These are phyloP conservation scores for Lanmaoa rubissima DNA, from an alignment of 768 basidiomycete species.

Conservation along the genomic window DNA sequence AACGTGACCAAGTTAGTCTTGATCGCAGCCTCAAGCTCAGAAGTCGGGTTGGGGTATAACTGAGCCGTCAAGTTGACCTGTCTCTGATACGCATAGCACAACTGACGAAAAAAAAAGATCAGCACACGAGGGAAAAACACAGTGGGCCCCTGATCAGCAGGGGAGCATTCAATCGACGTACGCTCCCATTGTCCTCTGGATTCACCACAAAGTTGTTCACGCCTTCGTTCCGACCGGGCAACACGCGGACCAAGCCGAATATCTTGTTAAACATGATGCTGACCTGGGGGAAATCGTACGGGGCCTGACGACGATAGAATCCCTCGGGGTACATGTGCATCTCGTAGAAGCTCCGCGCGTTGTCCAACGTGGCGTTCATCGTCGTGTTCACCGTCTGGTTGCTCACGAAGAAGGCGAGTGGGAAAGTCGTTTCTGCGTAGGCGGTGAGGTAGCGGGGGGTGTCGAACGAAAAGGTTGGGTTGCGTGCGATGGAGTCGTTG, in stretches of 20 bases:
- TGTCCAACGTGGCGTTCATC: conserved; percentile 9
- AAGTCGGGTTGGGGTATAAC: conserved; percentile 22
- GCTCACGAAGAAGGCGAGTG: conserved; percentile 23
- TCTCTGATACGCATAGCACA: conserved; percentile 20
- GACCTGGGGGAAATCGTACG: conserved; percentile 13
- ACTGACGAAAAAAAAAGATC: conserved; percentile 1
- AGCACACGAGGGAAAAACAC: neutral
- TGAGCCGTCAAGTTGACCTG: conserved; percentile 18
- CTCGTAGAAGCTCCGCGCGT: conserved; percentile 21
- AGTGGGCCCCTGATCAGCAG: no score
- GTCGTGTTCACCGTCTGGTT: conserved; percentile 23
- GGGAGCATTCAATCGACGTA: conserved; percentile 1
- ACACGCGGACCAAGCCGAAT: neutral
- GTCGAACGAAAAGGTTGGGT: conserved; percentile 23
- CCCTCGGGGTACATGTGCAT: conserved; percentile 18
- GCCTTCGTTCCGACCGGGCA: conserved; percentile 20
- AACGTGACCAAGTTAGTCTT: conserved; percentile 21
- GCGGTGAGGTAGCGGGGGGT: conserved; percentile 22
- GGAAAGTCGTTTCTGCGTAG: conserved; percentile 25
- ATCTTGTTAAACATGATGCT: conserved; percentile 1
- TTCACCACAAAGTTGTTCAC: conserved; percentile 17
- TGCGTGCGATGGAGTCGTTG: conserved; percentile 26
- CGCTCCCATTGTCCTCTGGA: conserved; percentile 12
- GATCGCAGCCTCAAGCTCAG: conserved; percentile 23
- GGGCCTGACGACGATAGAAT: conserved; percentile 19